Evolutionary conservation across 257 asterid species (phyloP), one percentile per base, ranked within the genome.

Genomic region (Fraxinus cuspidata): DNA sequence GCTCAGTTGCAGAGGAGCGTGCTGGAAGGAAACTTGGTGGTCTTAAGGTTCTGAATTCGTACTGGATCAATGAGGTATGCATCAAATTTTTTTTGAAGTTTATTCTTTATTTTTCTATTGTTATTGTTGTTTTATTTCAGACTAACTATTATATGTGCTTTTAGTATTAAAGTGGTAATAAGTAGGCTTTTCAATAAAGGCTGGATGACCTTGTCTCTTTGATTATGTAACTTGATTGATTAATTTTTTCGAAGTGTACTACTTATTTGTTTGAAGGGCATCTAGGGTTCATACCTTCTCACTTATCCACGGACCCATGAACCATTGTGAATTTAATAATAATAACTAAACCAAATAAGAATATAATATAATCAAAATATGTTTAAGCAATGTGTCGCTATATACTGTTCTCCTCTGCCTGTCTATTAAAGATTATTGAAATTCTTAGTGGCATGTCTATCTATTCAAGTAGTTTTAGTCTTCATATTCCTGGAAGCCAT

Each of bases 11-110:
- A 51, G 63, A 51, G 63, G 63, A 51, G 63, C 63, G 63, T 51
- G 63, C 63, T 51, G 63, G 63, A 51, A 51, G 25, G 63, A 51
- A 51, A 15, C 37, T 71, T 2, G 75, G 75, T n/a, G 75, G 75
- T 2, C 75, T 71, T 25, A 71, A 56, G 75, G 75, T 71, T 71
- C 63, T 71, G 19, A 71, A 71, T 25, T 71, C 75, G 23, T 71
- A 71, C 63, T 71, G 75, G 75, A 71, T 71, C 63, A 71, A 71
- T 3, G 75, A 71, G 75, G 75, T 71, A 21, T 15, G 63, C 8
- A 38, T 51, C 9, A 51, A 51, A 19, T 3, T 9, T 9, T 3
- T 18, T 35, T 27, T 1, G 18, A 19, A 51, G 63, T 51, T 19
- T 51, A 49, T 4, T 18, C 21, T 49, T 13, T 13, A 18, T 0